Percentiles rank a stretch among this genome's conserved stretches.
These are phyloP conservation scores for Magnaporthales sp. DNA, from an alignment of 2,329 filamentous ascomycete genomes.

Conservation along the genomic window DNA sequence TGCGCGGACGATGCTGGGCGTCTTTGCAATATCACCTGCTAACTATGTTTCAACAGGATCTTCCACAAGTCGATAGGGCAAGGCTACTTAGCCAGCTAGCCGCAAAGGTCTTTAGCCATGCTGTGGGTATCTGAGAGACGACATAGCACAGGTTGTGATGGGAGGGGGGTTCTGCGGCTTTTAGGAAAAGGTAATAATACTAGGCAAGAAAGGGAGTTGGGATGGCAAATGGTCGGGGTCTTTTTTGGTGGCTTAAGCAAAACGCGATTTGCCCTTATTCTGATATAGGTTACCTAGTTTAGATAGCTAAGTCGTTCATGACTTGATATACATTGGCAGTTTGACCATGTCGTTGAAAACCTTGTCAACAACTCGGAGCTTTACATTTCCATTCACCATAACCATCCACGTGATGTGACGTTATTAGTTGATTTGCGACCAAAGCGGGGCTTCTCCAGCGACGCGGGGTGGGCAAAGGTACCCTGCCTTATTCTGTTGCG, in stretches of 20 bases:
- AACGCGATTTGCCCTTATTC: background rate
- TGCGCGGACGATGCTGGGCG: background rate
- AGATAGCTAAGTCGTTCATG: background rate
- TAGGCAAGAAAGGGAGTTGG: background rate
- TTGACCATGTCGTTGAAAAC: background rate
- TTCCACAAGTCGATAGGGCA: slow-evolving; percentile 75
- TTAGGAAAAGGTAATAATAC: background rate
- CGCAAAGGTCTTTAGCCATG: slow-evolving; percentile 76
- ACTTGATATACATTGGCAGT: no score
- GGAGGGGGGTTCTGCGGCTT: background rate
- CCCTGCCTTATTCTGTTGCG: background rate
- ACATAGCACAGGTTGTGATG: background rate
- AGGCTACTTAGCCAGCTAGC: slow-evolving; percentile 77
- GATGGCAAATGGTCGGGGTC: background rate
- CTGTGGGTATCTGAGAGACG: slow-evolving; percentile 44
- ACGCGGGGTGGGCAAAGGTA: background rate
- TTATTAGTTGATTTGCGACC: background rate
- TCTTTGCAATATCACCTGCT: background rate
- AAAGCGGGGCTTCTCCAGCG: background rate
- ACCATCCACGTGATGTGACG: background rate
- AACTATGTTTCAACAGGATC: slow-evolving; percentile 41
- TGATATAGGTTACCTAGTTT: background rate
- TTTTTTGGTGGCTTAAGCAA: background rate
- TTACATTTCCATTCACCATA: background rate
- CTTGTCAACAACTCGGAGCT: background rate